A percentile compares a stretch with the other conserved stretches of the same genome.
Conservation (phyloP, 1,284 basidiomycete species). For the Phellopilus nigrolimitatus region DNA sequence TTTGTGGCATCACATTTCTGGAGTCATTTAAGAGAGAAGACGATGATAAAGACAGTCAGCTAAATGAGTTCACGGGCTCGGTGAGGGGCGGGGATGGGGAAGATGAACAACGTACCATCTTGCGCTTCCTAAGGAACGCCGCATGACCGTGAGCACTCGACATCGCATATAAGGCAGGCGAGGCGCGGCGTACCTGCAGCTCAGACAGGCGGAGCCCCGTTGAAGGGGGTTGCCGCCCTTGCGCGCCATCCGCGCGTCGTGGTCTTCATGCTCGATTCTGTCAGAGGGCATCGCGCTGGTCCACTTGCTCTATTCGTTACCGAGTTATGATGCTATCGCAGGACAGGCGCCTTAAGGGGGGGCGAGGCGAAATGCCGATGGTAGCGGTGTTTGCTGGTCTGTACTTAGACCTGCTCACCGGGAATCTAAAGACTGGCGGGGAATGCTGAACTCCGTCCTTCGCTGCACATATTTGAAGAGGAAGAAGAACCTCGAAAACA, state of each 20-base stretch:
- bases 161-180: not conserved
- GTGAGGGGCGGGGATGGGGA: slow-evolving; percentile 12
- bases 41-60: not conserved
- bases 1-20: slow-evolving; percentile 58
- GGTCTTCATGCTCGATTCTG: slow-evolving; percentile 7
- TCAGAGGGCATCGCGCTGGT: not conserved
- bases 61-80: slow-evolving; percentile 8
- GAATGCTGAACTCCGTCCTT: too few species aligned
- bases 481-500: too few species aligned
- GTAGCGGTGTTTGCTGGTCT: not conserved
- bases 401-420: not conserved
- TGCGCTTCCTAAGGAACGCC: slow-evolving; percentile 42
- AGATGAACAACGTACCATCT: slow-evolving; percentile 41
- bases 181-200: slow-evolving; percentile 40
- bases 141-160: slow-evolving; percentile 12
- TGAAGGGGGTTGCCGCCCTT: slow-evolving; percentile 36
- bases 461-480: too few species aligned
- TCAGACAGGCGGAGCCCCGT: slow-evolving; percentile 54
- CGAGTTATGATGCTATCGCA: too few species aligned
- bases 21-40: not conserved
- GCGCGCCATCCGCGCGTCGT: slow-evolving; percentile 19
- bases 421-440: too few species aligned
- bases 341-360: too few species aligned
- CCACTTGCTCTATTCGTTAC: not conserved
- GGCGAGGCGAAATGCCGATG: not conserved